Evolutionary conservation across 768 basidiomycete species (phyloP), one percentile per base, ranked within the genome.

Genomic region (Termitomyces sp.): DNA sequence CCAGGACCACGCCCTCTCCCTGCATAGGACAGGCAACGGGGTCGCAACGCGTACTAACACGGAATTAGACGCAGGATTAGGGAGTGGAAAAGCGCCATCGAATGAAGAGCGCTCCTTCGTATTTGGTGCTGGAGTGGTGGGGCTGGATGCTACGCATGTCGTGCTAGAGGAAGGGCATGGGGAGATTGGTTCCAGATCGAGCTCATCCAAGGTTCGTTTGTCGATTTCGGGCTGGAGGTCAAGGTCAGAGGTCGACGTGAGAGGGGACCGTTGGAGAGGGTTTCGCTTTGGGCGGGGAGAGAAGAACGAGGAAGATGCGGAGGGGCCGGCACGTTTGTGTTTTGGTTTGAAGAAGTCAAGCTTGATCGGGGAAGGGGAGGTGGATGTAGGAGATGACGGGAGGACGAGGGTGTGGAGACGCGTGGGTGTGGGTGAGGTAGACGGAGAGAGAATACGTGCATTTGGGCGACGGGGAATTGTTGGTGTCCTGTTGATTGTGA

Each of bases 221-320:
- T 8, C 18, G 4, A 26, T 26, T 27, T 30, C 51, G 14, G n/a
- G 12, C 27, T 30, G 37, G 36, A 5, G 10, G 18, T 37, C 24
- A 16, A 37, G 34, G 8, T 50, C 5, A 12, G 37, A 26, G 26
- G 26, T 44, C 5, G 42, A 13, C 12, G 13, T 30, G 5, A 55
- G 36, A 16, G 50, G 45, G 1, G 34, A n/a, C n/a, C n/a, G n/a
- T n/a, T n/a, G n/a, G 5, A 55, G 36, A 16, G 50, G 45, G 1
- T 27, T 47, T 4, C 56, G 55, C 36, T 63, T 57, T 16, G 55
- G 55, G 13, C 44, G 47, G 3, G 62, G 58, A 27, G 58, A 59
- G 56, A 57, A 60, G 48, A 59, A 59, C 3, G 61, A 59, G 2
- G 58, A 57, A 33, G 55, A 57, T 5, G 51, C 45, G 6, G 62